Conservation (phyloP, 2,329 filamentous ascomycete species). For the Penicillium crustosum region DNA sequence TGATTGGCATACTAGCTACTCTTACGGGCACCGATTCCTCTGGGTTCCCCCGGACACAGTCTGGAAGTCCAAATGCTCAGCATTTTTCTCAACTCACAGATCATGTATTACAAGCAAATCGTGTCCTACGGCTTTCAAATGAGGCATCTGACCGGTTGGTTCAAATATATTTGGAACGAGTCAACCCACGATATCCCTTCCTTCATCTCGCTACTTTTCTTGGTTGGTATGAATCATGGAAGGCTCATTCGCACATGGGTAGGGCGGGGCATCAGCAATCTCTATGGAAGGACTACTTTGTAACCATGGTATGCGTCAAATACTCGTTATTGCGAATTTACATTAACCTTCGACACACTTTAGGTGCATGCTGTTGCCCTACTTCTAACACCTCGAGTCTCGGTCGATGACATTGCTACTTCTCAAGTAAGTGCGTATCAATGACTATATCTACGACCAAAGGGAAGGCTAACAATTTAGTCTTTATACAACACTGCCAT, state of each 20-base stretch:
- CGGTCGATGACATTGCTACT: conserved; percentile 8
- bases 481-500: conserved; percentile 15
- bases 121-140: conserved; percentile 3
- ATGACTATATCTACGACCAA: not conserved
- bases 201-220: conserved; percentile 14
- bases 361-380: conserved; percentile 17
- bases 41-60: not conserved
- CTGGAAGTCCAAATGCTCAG: not conserved
- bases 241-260: not conserved
- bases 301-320: conserved; percentile 11
- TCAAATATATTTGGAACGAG: conserved; percentile 16
- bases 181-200: conserved; percentile 21
- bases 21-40: not conserved
- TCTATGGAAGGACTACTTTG: conserved; percentile 19
- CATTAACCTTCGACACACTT: not conserved
- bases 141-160: conserved; percentile 6
- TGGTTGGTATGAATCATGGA: conserved; percentile 17
- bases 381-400: conserved; percentile 16
- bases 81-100: not conserved
- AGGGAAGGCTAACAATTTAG: not conserved
- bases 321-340: not conserved
- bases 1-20: conserved; percentile 14
- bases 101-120: not conserved
- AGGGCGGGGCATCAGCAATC: not conserved
- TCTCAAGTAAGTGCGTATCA: conserved; percentile 8